Base-by-base conservation (phyloP, 331 rosid genomes). In the Quercus tomentella region DNA sequence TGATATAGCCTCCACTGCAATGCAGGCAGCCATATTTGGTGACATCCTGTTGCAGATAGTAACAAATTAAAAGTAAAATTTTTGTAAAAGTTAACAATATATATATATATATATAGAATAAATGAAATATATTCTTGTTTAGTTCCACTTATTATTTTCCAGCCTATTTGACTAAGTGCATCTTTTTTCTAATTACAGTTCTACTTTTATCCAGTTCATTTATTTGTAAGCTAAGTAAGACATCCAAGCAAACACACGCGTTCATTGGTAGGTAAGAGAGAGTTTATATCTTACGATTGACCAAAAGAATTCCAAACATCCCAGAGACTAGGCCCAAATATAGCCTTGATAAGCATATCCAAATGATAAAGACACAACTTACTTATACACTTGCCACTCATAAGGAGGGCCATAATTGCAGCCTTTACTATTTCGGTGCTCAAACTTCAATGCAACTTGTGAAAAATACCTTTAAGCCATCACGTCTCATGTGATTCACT, bases 321-420 rank as follows among this genome's bases (percentile, higher is more conserved):
- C 98, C 98, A 94, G 37, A 94, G 94, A 82, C 98, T 94, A 68
- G 98, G 98, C 66, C 98, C 98, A 75, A 51, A 7, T 15, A 63
- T 57, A 26, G 49, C 69, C 2, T 54, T n/a, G 58, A 70, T 61
- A 78, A 76, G 60, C 72, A 20, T 61, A 66, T 43, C 56, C 56
- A 76, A 35, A 72, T 7, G 70, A 41, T 57, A 26, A 56, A 25
- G 80, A 79, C 35, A 83, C 76, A 71, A 77, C 90, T 81, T 80
- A 92, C 98, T 76, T 94, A 81, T 94, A 94, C 68, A 94, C 98
- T 80, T 92, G 97, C 98, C 98, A 94, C 79, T 94, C 98, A 77
- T 94, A 92, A 65, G 98, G 98, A 80, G 98, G 96, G 28, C 98
- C 98, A 80, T 92, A 94, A 80, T 89, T 94, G 88, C 98, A 92